Base-by-base conservation (phyloP, 1,284 basidiomycete genomes). In the Phenoliferia sp. region DNA sequence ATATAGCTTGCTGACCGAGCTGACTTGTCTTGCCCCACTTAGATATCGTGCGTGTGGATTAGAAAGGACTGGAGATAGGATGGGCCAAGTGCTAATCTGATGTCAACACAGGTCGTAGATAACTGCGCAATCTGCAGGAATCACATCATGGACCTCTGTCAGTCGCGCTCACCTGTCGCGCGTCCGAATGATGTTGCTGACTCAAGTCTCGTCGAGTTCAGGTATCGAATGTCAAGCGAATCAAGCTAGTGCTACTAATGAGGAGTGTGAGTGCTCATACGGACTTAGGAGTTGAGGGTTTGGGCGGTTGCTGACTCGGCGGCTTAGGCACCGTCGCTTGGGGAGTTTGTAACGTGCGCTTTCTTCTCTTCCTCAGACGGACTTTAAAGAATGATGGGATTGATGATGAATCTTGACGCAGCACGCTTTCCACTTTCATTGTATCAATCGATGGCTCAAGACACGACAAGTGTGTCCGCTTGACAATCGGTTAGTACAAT, bases 371-470 rank as follows among this genome's bases (percentile, higher is more conserved):
- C n/a, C n/a, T n/a, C n/a, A n/a, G n/a, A n/a, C n/a, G n/a, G n/a
- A n/a, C n/a, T n/a, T 3, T n/a, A 44, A n/a, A 35, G 10, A 31
- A 17, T 34, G 33, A 36, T 34, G 52, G 33, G 22, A 26, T 57
- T 61, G 31, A 36, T 48, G 28, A 28, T 17, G 32, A 32, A 5
- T 26, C 10, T 33, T 9, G 26, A 62, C 12, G 56, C 76, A 98
- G 94, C 95, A 99, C 79, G 95, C 95, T 5, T 99, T 99, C 85
- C 95, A 99, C 82, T 99, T 99, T 82, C 95, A 99, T 81, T 99
- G 95, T 81, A 99, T 99, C 79, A 96, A 94, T 28, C 88, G 96
- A 62, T 99, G 96, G 96, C 85, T 99, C 74, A 99, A 99, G 85
- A 98, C 96, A 26, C 87, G 96, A 74, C 96, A 98, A 81, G 96